phyloP scores from a whole-genome alignment of 225 moss, liverwort and hornwort genomes.

The Ulota crispa region DNA sequence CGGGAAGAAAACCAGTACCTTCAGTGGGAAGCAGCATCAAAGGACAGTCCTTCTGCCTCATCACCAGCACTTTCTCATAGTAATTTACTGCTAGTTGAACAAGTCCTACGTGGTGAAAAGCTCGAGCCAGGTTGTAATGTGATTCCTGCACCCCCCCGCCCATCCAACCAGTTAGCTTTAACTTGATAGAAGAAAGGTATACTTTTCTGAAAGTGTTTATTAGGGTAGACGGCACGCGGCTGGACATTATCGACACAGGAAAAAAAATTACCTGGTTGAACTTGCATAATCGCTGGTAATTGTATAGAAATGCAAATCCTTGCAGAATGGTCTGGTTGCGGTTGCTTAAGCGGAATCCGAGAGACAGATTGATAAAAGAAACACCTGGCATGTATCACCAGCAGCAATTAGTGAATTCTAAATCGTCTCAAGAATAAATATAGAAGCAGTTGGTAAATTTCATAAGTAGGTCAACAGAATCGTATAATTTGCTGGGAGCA shows the following conservation, averaged over 20 bases:
- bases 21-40: slow-evolving; percentile 70
- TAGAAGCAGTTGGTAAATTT: neutral
- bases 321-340: slow-evolving; percentile 94
- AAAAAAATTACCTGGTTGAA: slow-evolving; percentile 54
- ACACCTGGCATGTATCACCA: slow-evolving; percentile 50
- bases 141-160: slow-evolving; percentile 58
- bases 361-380: slow-evolving; percentile 92
- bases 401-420: neutral
- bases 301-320: slow-evolving; percentile 89
- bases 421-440: neutral
- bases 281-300: slow-evolving; percentile 75
- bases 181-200: neutral
- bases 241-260: neutral
- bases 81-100: slow-evolving; percentile 84
- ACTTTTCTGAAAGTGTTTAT: neutral
- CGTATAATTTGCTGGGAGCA: neutral
- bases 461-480: neutral
- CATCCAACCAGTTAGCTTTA: neutral
- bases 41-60: slow-evolving; percentile 65
- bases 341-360: slow-evolving; percentile 90
- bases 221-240: neutral
- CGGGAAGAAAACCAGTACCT: slow-evolving; percentile 50
- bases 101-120: slow-evolving; percentile 93
- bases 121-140: slow-evolving; percentile 86
- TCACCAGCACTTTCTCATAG: slow-evolving; percentile 82